Conservation (phyloP, 1,139 yeast genomes). For the Torulaspora pretoriensis region DNA sequence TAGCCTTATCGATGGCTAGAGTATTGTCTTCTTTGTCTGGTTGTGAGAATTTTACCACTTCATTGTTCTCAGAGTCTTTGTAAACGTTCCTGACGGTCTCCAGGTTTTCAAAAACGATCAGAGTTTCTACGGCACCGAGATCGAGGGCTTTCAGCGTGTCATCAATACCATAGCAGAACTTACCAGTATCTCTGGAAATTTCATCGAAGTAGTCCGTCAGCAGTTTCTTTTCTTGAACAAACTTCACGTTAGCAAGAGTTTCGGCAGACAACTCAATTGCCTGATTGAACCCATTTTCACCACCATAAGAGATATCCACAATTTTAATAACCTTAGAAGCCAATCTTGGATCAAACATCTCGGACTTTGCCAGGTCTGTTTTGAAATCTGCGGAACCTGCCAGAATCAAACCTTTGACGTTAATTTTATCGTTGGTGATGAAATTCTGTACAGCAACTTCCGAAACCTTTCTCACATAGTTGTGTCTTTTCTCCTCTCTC, state of each 20-base stretch:
- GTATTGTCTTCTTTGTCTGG: slow-evolving; percentile 73
- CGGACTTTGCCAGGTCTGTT: slow-evolving; percentile 87
- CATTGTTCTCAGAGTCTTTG: slow-evolving; percentile 78
- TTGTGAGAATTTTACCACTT: slow-evolving; percentile 66
- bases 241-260: slow-evolving; percentile 92
- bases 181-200: slow-evolving; percentile 94
- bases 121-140: slow-evolving; percentile 89
- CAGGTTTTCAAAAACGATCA: slow-evolving; percentile 89
- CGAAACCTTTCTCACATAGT: slow-evolving; percentile 95
- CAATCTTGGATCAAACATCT: slow-evolving; percentile 84
- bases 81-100: slow-evolving; percentile 78
- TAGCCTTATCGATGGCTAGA: slow-evolving; percentile 72
- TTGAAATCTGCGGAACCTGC: slow-evolving; percentile 99
- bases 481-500: slow-evolving; percentile 98
- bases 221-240: slow-evolving; percentile 95
- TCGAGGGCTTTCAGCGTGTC: slow-evolving; percentile 95
- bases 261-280: slow-evolving; percentile 97
- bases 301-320: slow-evolving; percentile 97
- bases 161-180: slow-evolving; percentile 94
- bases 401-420: slow-evolving; percentile 86
- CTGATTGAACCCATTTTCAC: slow-evolving; percentile 98
- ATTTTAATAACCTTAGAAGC: slow-evolving; percentile 82
- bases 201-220: slow-evolving; percentile 90
- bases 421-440: slow-evolving; percentile 87
- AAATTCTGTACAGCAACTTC: slow-evolving; percentile 97